phyloP scores from a whole-genome alignment of 2,329 filamentous ascomycete genomes.

The Aspergillus luchuensis region DNA sequence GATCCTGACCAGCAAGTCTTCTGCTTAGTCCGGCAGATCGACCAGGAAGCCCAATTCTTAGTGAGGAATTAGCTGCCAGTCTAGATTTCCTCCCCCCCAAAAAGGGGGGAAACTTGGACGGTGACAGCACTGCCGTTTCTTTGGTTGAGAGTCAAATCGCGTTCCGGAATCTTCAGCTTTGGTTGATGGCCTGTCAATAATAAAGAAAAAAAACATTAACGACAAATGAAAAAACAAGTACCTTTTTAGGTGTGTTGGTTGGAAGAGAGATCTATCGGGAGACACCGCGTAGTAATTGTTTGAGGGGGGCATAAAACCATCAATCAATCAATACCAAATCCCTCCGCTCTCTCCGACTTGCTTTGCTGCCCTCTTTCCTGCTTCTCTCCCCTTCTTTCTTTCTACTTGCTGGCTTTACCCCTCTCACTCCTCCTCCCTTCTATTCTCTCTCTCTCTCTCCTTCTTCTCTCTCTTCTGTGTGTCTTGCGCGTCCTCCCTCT shows the following conservation, averaged over 20 bases:
- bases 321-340: not conserved
- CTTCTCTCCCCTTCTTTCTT: constrained; percentile 3
- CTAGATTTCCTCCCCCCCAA: not conserved
- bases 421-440: not conserved
- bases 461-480: not conserved
- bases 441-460: constrained; percentile 5
- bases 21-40: not conserved
- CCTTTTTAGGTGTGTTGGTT: not conserved
- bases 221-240: too few species aligned
- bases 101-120: not conserved
- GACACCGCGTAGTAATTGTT: not conserved
- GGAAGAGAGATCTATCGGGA: not conserved
- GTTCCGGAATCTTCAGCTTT: not conserved
- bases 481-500: constrained; percentile 9
- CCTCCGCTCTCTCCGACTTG: not conserved
- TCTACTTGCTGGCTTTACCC: not conserved
- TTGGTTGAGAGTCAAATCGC: constrained; percentile 2
- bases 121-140: not conserved
- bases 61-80: not conserved
- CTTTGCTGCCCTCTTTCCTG: constrained; percentile 9
- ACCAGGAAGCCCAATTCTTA: not conserved
- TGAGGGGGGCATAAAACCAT: not conserved
- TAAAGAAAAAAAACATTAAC: not conserved
- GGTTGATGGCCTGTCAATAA: constrained; percentile 1
- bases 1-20: not conserved